These are phyloP conservation scores for Heterobasidion annosum DNA, from an alignment of 1,284 basidiomycete genomes.

Conservation along the genomic window DNA sequence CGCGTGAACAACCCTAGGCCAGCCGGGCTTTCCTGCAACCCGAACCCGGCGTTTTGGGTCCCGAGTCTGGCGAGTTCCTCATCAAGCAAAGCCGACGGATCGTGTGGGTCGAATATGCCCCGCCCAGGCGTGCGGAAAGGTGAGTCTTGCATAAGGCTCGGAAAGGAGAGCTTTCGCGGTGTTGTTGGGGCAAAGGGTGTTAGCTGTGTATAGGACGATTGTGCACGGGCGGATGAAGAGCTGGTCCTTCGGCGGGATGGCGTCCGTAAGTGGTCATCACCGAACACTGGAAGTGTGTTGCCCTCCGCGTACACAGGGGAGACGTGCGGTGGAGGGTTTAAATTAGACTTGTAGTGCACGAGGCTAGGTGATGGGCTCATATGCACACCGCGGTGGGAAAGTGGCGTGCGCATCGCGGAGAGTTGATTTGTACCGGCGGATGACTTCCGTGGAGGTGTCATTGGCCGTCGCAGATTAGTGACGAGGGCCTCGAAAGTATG, in stretches of 20 bases:
- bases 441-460: slow-evolving; percentile 22
- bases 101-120: slow-evolving; percentile 57
- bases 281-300: slow-evolving; percentile 11
- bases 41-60: slow-evolving; percentile 17
- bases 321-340: slow-evolving; percentile 47
- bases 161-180: slow-evolving; percentile 44
- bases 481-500: slow-evolving; percentile 5
- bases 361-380: slow-evolving; percentile 56
- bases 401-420: slow-evolving; percentile 52
- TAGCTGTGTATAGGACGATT: background rate
- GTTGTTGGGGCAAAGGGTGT: slow-evolving; percentile 40
- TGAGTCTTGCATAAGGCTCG: slow-evolving; percentile 25
- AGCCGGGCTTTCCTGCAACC: slow-evolving; percentile 40
- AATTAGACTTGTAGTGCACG: slow-evolving; percentile 53
- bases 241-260: slow-evolving; percentile 39
- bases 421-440: slow-evolving; percentile 24
- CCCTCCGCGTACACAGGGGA: slow-evolving; percentile 14
- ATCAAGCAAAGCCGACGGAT: slow-evolving; percentile 51
- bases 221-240: slow-evolving; percentile 4
- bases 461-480: slow-evolving; percentile 18
- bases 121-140: slow-evolving; percentile 48
- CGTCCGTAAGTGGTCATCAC: slow-evolving; percentile 35
- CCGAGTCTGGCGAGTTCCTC: slow-evolving; percentile 52
- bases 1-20: slow-evolving; percentile 53
- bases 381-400: slow-evolving; percentile 59